Conservation (phyloP, 202 grass and related monocot species). For the Eragrostis tef region DNA sequence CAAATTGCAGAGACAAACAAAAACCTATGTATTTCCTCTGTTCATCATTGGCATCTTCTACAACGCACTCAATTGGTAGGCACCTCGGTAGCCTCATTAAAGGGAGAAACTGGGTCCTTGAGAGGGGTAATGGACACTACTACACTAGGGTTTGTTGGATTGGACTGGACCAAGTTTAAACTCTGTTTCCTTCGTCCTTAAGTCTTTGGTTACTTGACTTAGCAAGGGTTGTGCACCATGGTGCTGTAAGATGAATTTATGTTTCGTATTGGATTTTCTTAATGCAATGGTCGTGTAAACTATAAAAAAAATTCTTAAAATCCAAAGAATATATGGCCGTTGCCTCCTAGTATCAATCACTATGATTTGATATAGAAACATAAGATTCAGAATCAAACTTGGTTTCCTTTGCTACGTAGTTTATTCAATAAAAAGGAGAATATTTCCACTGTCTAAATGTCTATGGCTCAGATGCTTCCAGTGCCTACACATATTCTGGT, state of each 20-base stretch:
- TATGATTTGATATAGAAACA: conserved; percentile 3
- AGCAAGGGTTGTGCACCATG: background rate
- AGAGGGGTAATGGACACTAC: conserved; percentile 50
- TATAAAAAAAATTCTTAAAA: background rate
- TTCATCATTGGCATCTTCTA: conserved; percentile 36
- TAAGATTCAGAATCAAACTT: background rate
- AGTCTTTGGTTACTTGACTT: conserved; percentile 40
- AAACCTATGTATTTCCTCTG: conserved; percentile 38
- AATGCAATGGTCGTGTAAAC: background rate
- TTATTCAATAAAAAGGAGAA: too few relatives aligned
- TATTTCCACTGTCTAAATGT: background rate
- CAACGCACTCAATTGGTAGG: conserved; percentile 46
- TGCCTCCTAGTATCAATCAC: background rate
- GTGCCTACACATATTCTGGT: conserved; percentile 28
- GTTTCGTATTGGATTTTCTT: background rate
- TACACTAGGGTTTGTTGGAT: conserved; percentile 60
- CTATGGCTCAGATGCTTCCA: conserved; percentile 27
- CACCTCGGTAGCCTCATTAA: conserved; percentile 43
- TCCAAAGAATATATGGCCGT: background rate
- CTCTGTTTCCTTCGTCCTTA: conserved; percentile 60
- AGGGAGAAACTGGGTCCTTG: conserved; percentile 51
- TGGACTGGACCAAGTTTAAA: conserved; percentile 55
- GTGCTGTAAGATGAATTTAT: conserved; percentile 3
- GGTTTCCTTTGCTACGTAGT: too few relatives aligned
- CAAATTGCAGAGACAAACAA: conserved; percentile 43